Conservation (phyloP, 2,329 filamentous ascomycete genomes). For the Arthroderma sp. region DNA sequence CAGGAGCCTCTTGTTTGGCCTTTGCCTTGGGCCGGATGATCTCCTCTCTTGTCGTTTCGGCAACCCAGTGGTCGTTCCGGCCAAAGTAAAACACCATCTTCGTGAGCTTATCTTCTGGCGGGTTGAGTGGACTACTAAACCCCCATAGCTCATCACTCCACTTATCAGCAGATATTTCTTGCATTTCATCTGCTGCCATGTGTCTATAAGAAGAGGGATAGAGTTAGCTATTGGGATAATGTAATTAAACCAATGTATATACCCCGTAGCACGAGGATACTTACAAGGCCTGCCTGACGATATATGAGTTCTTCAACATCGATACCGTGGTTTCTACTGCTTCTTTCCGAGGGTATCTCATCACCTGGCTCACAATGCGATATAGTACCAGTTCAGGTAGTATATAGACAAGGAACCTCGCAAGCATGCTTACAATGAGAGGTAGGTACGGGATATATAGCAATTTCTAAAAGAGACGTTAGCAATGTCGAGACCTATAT, state of each 20-base stretch:
- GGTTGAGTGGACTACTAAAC: constrained; percentile 17
- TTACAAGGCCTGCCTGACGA: constrained; percentile 45
- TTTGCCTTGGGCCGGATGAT: constrained; percentile 36
- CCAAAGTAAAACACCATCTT: constrained; percentile 49
- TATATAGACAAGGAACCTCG: constrained; percentile 32
- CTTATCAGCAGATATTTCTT: constrained; percentile 42
- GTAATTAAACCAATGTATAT: neutral
- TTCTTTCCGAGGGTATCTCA: constrained; percentile 28
- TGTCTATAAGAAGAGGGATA: constrained; percentile 24
- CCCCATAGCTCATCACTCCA: constrained; percentile 52
- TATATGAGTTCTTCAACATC: constrained; percentile 39
- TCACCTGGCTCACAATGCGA: constrained; percentile 32
- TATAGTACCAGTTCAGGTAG: constrained; percentile 33
- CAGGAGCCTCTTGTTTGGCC: constrained; percentile 20
- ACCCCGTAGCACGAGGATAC: constrained; percentile 9
- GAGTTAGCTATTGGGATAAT: neutral
- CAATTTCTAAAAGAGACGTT: constrained; percentile 17
- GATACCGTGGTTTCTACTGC: constrained; percentile 39
- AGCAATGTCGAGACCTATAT: neutral
- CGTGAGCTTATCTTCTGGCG: constrained; percentile 25
- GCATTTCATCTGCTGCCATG: constrained; percentile 49
- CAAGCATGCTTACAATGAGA: constrained; percentile 28
- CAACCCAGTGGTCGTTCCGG: constrained; percentile 50
- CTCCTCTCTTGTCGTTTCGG: constrained; percentile 44
- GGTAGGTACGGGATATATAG: constrained; percentile 30